Base-by-base conservation (phyloP, 129 eudicot genomes). In the Silybum marianum region DNA sequence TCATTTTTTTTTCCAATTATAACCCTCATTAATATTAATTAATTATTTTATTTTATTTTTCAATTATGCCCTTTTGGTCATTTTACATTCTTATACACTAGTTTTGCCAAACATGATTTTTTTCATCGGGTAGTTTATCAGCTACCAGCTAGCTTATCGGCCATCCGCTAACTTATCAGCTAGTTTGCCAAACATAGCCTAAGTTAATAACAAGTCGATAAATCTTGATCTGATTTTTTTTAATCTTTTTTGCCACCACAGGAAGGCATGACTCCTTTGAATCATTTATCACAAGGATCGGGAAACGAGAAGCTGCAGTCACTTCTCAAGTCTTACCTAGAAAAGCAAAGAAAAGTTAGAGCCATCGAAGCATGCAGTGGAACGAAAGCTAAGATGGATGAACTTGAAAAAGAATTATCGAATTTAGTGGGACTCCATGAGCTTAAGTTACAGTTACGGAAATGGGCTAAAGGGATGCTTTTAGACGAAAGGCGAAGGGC, bases 401-500 rank as follows among this genome's bases (percentile, higher is more conserved):
- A 90, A 34, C 98, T 95, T 76, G 96, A 92, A 86, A 82, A 69
- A 23, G 98, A 92, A 76, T 86, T 95, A 68, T 89, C 89, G 4
- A 88, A 87, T 38, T 88, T 95, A 67, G 96, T 92, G 65, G 97
- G 97, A 32, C 87, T 95, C 65, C 24, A 95, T 78, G 91, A 87
- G 24, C 96, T 94, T 25, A 94, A 94, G 83, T 40, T 84, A 76
- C 98, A 92, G 69, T 88, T 94, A 42, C 74, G 92, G 60, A 94
- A 92, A 87, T 94, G 93, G 97, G 93, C 97, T 14, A 94, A 89
- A 77, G 98, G 97, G 46, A 90, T 92, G 92, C 92, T 94, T 34
- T 76, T 92, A 88, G 98, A 94, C 81, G 97, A 94, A 85, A 90
- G 91, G 73, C 92, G 97, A 42, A 85, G 91, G 75, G 92, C 93